Conservation (phyloP, 148 eudicot genomes). For the Cornus controversa region DNA sequence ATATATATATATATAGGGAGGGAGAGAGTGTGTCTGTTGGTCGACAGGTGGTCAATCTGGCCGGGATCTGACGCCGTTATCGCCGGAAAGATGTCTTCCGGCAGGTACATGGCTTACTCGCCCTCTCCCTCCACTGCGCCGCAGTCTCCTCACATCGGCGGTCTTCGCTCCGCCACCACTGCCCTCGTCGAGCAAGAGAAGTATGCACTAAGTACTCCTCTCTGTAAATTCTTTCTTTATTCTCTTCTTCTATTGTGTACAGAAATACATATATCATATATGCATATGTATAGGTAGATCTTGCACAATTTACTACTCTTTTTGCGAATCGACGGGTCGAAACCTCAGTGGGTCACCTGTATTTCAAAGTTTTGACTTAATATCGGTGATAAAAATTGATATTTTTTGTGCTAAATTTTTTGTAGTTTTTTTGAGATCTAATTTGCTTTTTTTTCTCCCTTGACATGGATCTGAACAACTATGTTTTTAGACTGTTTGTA, state of each 20-base stretch:
- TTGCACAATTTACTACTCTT: neutral
- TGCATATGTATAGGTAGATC: slow-evolving; percentile 11
- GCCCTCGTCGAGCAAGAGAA: slow-evolving; percentile 74
- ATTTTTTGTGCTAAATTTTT: neutral
- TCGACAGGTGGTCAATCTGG: slow-evolving; percentile 16
- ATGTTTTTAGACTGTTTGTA: neutral
- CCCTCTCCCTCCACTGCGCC: slow-evolving; percentile 93
- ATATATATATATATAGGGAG: slow-evolving; percentile 5
- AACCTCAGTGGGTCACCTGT: neutral
- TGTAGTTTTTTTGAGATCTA: neutral
- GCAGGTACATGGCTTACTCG: slow-evolving; percentile 94
- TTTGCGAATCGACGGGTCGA: neutral
- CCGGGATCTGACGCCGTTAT: slow-evolving; percentile 23
- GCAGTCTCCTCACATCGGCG: slow-evolving; percentile 84
- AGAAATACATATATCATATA: too few species aligned
- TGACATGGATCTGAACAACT: slow-evolving; percentile 1
- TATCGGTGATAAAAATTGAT: too few species aligned
- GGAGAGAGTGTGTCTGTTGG: neutral
- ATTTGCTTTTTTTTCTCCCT: neutral
- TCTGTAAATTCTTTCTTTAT: neutral
- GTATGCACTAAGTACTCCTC: slow-evolving; percentile 31
- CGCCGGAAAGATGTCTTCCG: slow-evolving; percentile 75
- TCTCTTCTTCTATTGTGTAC: neutral
- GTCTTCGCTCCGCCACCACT: slow-evolving; percentile 60
- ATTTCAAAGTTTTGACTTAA: neutral